These are phyloP conservation scores for Phytopythium sindhum DNA, from an alignment of 352 stramenopile species.

Conservation along the genomic window DNA sequence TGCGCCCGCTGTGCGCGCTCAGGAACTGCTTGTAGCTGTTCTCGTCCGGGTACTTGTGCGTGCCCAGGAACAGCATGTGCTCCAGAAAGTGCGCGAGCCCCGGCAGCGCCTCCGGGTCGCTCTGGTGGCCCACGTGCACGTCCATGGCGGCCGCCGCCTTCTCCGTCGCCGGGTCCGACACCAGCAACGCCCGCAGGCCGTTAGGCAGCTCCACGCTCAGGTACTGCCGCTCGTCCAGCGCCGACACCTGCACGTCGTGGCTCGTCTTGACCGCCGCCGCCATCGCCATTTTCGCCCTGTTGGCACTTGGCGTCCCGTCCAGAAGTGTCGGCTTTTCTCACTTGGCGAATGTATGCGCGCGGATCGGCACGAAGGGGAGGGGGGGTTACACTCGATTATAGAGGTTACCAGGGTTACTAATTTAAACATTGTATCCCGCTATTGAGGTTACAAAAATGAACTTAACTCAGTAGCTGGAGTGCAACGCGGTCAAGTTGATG, in stretches of 20 bases:
- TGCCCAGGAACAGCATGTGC: constrained; percentile 98
- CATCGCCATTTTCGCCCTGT: constrained; percentile 7
- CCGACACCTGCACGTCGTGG: constrained; percentile 59
- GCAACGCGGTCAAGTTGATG: no score
- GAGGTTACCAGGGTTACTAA: no score
- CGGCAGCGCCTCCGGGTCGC: constrained; percentile 83
- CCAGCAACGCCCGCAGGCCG: constrained; percentile 69
- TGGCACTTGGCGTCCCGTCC: neutral
- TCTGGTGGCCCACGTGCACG: constrained; percentile 93
- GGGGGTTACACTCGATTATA: neutral
- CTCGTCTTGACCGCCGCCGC: constrained; percentile 26
- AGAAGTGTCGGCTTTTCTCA: neutral
- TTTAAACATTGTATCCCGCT: neutral
- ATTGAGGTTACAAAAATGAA: neutral
- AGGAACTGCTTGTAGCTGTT: constrained; percentile 94
- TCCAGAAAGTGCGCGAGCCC: constrained; percentile 93
- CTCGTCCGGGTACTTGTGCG: constrained; percentile 94
- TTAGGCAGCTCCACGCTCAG: constrained; percentile 50
- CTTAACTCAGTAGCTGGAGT: neutral
- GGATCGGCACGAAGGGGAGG: neutral
- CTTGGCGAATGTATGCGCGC: neutral
- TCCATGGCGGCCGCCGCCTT: constrained; percentile 93
- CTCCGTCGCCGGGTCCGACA: constrained; percentile 90
- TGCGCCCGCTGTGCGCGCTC: constrained; percentile 90
- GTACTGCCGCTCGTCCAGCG: constrained; percentile 65